phyloP scores from a whole-genome alignment of 495 filamentous ascomycete species.

The Neurospora sp. region DNA sequence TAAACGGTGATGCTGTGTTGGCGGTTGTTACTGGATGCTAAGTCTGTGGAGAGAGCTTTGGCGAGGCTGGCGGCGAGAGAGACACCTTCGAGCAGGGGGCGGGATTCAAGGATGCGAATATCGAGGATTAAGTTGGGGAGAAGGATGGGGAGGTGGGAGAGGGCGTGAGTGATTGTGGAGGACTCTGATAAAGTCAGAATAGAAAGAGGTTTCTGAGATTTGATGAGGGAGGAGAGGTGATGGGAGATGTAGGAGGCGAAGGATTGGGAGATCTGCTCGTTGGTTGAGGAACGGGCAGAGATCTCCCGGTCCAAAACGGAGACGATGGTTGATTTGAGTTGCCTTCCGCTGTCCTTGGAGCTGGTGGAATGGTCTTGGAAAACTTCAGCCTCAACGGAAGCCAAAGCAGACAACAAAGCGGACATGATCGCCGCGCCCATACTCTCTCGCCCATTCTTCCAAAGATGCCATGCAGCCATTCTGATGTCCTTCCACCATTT shows the following conservation, averaged over 20 bases:
- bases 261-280: slow-evolving; percentile 10
- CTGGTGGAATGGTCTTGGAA: slow-evolving; percentile 8
- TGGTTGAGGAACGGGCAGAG: slow-evolving; percentile 38
- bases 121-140: slow-evolving; percentile 24
- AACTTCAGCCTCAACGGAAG: slow-evolving; percentile 12
- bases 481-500: slow-evolving; percentile 46
- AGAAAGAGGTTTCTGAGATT: slow-evolving; percentile 19
- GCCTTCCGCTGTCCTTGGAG: slow-evolving; percentile 20
- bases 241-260: neutral
- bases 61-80: slow-evolving; percentile 41
- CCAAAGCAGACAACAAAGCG: slow-evolving; percentile 37
- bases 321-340: slow-evolving; percentile 8
- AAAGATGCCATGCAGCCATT: slow-evolving; percentile 53
- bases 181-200: slow-evolving; percentile 51
- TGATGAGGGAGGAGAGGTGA: slow-evolving; percentile 1
- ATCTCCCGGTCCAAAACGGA: neutral
- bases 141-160: slow-evolving; percentile 13
- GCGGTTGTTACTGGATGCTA: slow-evolving; percentile 9
- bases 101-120: slow-evolving; percentile 52
- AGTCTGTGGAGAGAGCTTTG: slow-evolving; percentile 13
- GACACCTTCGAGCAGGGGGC: slow-evolving; percentile 56
- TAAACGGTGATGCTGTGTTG: slow-evolving; percentile 36
- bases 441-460: slow-evolving; percentile 51
- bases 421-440: slow-evolving; percentile 52
- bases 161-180: slow-evolving; percentile 42